These are phyloP conservation scores for Inonotus obliquus DNA, from an alignment of 1,284 basidiomycete species.

Conservation along the genomic window DNA sequence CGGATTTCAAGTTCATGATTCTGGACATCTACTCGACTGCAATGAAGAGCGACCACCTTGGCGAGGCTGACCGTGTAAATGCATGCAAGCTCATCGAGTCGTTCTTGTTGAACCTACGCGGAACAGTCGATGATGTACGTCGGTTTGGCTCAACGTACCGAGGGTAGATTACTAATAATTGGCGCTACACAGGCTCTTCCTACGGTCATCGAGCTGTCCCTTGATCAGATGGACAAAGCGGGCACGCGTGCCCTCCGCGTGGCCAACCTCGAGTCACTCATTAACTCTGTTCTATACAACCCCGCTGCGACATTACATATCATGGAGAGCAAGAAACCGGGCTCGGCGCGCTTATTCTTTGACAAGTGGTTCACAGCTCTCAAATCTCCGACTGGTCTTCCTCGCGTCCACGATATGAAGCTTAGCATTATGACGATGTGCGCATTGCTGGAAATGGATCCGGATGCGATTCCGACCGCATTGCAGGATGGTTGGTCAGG, in stretches of 20 bases:
- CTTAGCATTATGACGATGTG: slow-evolving; percentile 74
- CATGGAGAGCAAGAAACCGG: slow-evolving; percentile 61
- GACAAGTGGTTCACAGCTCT: slow-evolving; percentile 76
- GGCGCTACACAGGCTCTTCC: slow-evolving; percentile 37
- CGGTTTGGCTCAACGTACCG: neutral
- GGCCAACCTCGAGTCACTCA: slow-evolving; percentile 76
- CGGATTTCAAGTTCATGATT: slow-evolving; percentile 78
- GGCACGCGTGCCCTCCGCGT: slow-evolving; percentile 57
- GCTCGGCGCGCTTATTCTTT: slow-evolving; percentile 67
- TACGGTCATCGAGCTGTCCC: slow-evolving; percentile 56
- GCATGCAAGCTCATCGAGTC: slow-evolving; percentile 86
- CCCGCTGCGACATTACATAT: slow-evolving; percentile 69
- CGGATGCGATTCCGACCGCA: slow-evolving; percentile 48
- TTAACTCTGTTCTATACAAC: slow-evolving; percentile 86
- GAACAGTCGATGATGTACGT: slow-evolving; percentile 71
- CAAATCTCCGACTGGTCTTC: slow-evolving; percentile 55
- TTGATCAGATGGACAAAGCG: slow-evolving; percentile 52
- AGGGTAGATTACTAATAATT: neutral
- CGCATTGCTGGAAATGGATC: slow-evolving; percentile 65
- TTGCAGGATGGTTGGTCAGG: slow-evolving; percentile 68
- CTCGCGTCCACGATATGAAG: slow-evolving; percentile 91
- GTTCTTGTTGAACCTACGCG: slow-evolving; percentile 74
- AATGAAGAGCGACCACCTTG: slow-evolving; percentile 69
- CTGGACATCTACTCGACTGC: slow-evolving; percentile 82
- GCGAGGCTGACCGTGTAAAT: slow-evolving; percentile 79